These are phyloP conservation scores for Paecilomyces variotii DNA, from an alignment of 2,329 filamentous ascomycete species.

Conservation along the genomic window DNA sequence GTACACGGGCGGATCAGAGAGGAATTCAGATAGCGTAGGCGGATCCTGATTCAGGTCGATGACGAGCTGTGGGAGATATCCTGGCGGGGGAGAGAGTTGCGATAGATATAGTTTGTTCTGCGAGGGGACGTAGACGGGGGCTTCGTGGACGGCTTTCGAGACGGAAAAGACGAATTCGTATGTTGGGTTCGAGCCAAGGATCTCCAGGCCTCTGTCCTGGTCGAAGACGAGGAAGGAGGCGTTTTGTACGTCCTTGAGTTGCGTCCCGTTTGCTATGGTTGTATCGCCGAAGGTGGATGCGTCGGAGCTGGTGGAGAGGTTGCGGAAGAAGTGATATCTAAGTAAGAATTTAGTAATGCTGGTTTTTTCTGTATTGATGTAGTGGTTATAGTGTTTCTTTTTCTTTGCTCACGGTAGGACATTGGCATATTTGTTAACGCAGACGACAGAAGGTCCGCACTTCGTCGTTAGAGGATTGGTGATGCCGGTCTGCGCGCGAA, in stretches of 20 bases:
- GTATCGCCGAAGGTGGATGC: slow-evolving; percentile 23
- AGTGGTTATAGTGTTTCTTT: neutral
- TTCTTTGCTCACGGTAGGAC: slow-evolving; percentile 12
- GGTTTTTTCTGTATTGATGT: neutral
- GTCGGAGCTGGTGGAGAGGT: slow-evolving; percentile 15
- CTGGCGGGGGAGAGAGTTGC: slow-evolving; percentile 28
- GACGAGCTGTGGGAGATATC: slow-evolving; percentile 30
- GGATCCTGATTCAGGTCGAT: slow-evolving; percentile 37
- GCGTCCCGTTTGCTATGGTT: slow-evolving; percentile 24
- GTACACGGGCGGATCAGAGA: slow-evolving; percentile 37
- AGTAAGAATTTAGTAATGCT: slow-evolving; percentile 12
- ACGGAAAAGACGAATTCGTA: slow-evolving; percentile 33
- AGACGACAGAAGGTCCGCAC: slow-evolving; percentile 26
- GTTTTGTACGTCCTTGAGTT: slow-evolving; percentile 20
- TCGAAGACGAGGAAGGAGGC: slow-evolving; percentile 34
- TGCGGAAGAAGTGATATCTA: slow-evolving; percentile 33
- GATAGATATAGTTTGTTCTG: slow-evolving; percentile 35
- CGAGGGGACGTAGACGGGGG: slow-evolving; percentile 33
- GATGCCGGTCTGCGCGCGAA: slow-evolving; percentile 17
- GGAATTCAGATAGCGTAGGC: slow-evolving; percentile 31
- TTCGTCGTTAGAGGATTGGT: slow-evolving; percentile 20
- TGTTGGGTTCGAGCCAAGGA: slow-evolving; percentile 29
- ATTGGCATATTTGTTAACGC: slow-evolving; percentile 31
- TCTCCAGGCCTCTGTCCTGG: slow-evolving; percentile 24
- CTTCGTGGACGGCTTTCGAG: slow-evolving; percentile 33